Base-by-base conservation (phyloP, 1,139 yeast genomes). In the Pichia sp. region DNA sequence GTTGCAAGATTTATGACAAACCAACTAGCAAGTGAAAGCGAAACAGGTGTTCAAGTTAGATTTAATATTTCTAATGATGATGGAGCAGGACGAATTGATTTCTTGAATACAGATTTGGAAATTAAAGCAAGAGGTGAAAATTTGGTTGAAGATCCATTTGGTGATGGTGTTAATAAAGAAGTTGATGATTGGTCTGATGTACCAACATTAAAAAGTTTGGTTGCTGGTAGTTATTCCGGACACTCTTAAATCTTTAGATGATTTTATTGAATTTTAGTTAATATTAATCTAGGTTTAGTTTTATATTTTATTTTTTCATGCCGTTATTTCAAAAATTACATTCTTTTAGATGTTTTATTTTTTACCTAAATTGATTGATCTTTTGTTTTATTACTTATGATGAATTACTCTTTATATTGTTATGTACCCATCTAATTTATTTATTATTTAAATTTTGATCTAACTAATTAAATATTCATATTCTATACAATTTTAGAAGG, bases 1-100 rank as follows among this genome's bases (percentile, higher is more conserved):
- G 78, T 83, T 56, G 90, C 87, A 3, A 74, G 92, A 62, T 82
- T 84, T 57, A 66, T 79, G 62, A 83, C 92, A 2, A 70, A 71
- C 45, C 80, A 80, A 11, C 55, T 64, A 46, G 90, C 85, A 5
- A 66, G 67, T 10, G 92, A 83, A 62, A 74, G 85, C 38, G 78
- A 76, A 37, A 73, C 79, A 43, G 96, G 96, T 31, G 78, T 80
- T 37, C 84, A 81, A 57, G 69, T 82, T 41, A 79, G 81, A 60
- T 84, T 82, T 64, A 69, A 68, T 25, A 60, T 73, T 29, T 64
- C 63, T 42, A 61, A 63, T 40, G 55, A 51, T 16, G 57, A 55
- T 33, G 57, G 59, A 39, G 57, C 54, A 7, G 43, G 42, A 8
- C 41, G 46, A 33, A 42, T 53, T 24, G 40, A 47, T 30, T 42